Evolutionary conservation across 306 rosid genomes (phyloP).

Genomic region (Urtica urens): DNA sequence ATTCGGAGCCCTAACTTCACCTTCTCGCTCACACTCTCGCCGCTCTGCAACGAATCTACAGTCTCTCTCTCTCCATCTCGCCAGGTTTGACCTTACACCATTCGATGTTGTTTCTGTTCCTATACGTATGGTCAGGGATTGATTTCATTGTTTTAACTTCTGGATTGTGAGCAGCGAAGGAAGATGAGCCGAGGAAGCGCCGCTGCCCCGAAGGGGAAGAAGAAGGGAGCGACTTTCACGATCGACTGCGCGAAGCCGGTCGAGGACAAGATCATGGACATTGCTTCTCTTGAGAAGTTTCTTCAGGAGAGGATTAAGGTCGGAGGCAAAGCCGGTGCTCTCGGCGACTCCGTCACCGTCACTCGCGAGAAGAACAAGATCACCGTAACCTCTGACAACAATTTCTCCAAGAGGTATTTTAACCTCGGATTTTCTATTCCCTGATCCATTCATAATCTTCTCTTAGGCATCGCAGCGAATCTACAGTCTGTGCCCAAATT

Average conservation of each 20-base stretch:
- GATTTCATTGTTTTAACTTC: neutral
- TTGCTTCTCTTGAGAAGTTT: constrained; percentile 89
- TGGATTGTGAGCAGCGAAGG: neutral
- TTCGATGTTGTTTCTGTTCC: neutral
- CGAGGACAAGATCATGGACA: constrained; percentile 95
- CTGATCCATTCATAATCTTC: no score
- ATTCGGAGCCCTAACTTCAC: no score
- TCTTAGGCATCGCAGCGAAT: no score
- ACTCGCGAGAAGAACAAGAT: constrained; percentile 59
- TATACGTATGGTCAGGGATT: neutral
- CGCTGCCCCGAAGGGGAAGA: constrained; percentile 80
- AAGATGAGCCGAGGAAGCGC: constrained; percentile 80
- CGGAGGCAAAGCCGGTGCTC: constrained; percentile 82
- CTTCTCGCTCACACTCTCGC: no score
- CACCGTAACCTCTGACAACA: constrained; percentile 51
- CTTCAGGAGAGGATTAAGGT: constrained; percentile 94
- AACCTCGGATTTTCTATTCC: no score
- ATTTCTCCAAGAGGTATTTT: constrained; percentile 60
- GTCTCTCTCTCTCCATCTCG: no score
- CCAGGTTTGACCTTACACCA: no score
- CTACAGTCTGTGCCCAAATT: no score
- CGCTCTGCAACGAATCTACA: no score
- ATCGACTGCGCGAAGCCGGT: constrained; percentile 90
- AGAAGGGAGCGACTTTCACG: constrained; percentile 72
- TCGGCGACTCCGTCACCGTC: constrained; percentile 49